Conservation (phyloP, 2,329 filamentous ascomycete species). For the Arthroderma sp. region DNA sequence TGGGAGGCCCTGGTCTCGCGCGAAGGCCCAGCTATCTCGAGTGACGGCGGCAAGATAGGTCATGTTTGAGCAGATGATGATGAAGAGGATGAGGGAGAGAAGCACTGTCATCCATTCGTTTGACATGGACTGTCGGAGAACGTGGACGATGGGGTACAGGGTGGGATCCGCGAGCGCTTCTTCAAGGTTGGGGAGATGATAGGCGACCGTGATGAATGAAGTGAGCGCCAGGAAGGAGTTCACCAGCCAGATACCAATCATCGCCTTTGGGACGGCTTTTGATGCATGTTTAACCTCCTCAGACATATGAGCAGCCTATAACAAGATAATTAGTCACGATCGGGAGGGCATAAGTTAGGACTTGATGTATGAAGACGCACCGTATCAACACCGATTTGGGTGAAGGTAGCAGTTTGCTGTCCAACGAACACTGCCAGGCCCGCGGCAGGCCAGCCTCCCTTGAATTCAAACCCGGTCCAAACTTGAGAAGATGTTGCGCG, state of each 20-base stretch:
- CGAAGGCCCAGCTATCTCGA: slow-evolving; percentile 35
- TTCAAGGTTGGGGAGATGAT: slow-evolving; percentile 32
- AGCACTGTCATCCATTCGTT: slow-evolving; percentile 36
- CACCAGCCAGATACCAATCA: slow-evolving; percentile 37
- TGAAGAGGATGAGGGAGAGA: slow-evolving; percentile 33
- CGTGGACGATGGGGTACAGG: slow-evolving; percentile 39
- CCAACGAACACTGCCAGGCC: slow-evolving; percentile 31
- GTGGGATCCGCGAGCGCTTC: slow-evolving; percentile 31
- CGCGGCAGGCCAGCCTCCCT: slow-evolving; percentile 26
- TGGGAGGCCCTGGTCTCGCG: slow-evolving; percentile 43
- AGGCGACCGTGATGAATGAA: slow-evolving; percentile 32
- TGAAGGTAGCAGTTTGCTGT: slow-evolving; percentile 21
- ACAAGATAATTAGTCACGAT: background rate
- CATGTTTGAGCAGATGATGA: slow-evolving; percentile 22
- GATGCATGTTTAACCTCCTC: slow-evolving; percentile 41
- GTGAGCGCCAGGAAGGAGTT: slow-evolving; percentile 37
- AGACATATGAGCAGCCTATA: slow-evolving; percentile 24
- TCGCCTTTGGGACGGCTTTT: slow-evolving; percentile 36
- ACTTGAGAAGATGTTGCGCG: slow-evolving; percentile 19
- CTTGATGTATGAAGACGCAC: slow-evolving; percentile 1
- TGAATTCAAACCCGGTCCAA: slow-evolving; percentile 30
- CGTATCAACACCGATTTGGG: slow-evolving; percentile 22
- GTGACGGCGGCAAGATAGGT: slow-evolving; percentile 29
- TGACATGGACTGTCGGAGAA: slow-evolving; percentile 39
- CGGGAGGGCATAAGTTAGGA: background rate